Conservation (phyloP, 768 basidiomycete genomes). For the Hysterangium stoloniferum region DNA sequence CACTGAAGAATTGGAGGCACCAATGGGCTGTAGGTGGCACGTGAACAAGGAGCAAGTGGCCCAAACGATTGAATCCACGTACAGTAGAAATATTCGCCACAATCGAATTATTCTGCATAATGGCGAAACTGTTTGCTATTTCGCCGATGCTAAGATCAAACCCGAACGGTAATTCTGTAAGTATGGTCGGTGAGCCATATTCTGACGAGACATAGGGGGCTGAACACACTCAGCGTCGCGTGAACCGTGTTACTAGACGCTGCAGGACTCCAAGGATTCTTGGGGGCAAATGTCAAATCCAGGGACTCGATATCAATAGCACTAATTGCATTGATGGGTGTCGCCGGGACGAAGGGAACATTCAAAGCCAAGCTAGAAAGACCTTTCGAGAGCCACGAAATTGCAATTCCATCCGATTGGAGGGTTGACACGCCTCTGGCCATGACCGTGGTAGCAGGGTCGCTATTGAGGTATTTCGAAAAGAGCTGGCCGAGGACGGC, state of each 20-base stretch:
- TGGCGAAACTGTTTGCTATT: slow-evolving; percentile 59
- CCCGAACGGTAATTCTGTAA: slow-evolving; percentile 60
- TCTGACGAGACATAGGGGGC: background rate
- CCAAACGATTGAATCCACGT: slow-evolving; percentile 10
- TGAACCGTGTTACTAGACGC: slow-evolving; percentile 50
- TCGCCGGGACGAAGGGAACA: slow-evolving; percentile 51
- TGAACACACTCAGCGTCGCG: slow-evolving; percentile 43
- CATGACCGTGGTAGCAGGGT: slow-evolving; percentile 41
- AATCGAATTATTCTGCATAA: slow-evolving; percentile 41
- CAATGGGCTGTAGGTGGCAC: slow-evolving; percentile 37
- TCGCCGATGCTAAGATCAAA: slow-evolving; percentile 50
- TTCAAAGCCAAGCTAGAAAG: slow-evolving; percentile 47
- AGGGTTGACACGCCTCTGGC: slow-evolving; percentile 53
- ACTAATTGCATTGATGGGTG: slow-evolving; percentile 53
- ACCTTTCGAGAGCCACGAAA: slow-evolving; percentile 63
- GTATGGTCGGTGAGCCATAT: background rate
- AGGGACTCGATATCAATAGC: slow-evolving; percentile 57
- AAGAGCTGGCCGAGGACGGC: slow-evolving; percentile 52
- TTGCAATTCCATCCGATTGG: slow-evolving; percentile 44
- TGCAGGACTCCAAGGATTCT: slow-evolving; percentile 50
- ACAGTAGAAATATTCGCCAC: slow-evolving; percentile 59
- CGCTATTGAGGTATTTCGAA: slow-evolving; percentile 64
- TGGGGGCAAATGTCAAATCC: slow-evolving; percentile 45
- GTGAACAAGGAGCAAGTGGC: background rate
- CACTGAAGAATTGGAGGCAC: slow-evolving; percentile 57